Percentiles rank a stretch among this genome's conserved stretches.
Conservation (phyloP, 164 flowering plant genomes). For the Macadamia integrifolia region DNA sequence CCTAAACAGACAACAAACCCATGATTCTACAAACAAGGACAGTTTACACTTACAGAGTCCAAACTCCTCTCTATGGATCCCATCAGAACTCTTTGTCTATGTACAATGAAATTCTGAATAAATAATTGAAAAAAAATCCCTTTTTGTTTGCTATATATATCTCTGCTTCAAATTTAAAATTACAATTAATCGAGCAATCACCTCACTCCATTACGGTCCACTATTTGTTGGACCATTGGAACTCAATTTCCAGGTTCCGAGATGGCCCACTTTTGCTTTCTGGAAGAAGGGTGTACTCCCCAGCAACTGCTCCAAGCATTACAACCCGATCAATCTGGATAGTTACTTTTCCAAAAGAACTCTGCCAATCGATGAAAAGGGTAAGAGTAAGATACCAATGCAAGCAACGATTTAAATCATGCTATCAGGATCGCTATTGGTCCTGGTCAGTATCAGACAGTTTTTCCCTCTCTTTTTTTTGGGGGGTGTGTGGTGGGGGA, state of each 20-base stretch:
- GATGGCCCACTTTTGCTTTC: constrained; percentile 86
- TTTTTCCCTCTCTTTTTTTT: no score
- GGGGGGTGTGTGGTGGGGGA: no score
- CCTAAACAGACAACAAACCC: neutral
- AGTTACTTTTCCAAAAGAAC: constrained; percentile 91
- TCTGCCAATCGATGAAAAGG: constrained; percentile 37
- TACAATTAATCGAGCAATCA: neutral
- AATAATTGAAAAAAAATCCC: neutral
- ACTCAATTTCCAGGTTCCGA: constrained; percentile 88
- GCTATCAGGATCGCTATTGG: no score
- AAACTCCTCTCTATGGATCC: constrained; percentile 17
- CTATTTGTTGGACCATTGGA: constrained; percentile 90
- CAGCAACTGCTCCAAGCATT: constrained; percentile 91
- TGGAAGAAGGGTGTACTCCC: constrained; percentile 82
- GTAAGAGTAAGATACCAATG: no score
- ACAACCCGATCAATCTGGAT: constrained; percentile 96
- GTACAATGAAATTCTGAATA: constrained; percentile 32
- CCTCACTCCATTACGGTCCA: constrained; percentile 7
- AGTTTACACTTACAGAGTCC: constrained; percentile 9
- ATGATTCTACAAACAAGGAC: neutral
- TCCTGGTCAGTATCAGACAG: no score
- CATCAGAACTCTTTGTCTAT: constrained; percentile 16
- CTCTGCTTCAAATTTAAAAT: constrained; percentile 8
- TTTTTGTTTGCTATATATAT: neutral
- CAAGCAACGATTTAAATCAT: no score